Percentiles rank a stretch among this genome's conserved stretches.
These are phyloP conservation scores for Trichophyton simii DNA, from an alignment of 2,329 filamentous ascomycete genomes.

Conservation along the genomic window DNA sequence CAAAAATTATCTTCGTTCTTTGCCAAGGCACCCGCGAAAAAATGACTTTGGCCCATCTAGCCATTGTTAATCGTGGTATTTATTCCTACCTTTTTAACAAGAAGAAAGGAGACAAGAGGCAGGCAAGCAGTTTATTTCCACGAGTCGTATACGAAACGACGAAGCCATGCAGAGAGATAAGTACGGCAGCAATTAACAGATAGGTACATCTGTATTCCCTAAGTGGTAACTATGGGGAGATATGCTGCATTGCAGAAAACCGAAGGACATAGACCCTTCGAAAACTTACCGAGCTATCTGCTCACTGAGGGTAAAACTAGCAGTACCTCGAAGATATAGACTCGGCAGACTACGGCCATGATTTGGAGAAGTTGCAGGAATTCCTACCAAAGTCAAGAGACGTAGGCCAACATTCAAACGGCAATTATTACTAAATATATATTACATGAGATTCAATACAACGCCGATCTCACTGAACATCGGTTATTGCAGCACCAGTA, in stretches of 20 bases:
- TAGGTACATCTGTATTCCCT: too few relatives aligned
- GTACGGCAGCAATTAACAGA: too few relatives aligned
- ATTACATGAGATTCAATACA: not conserved
- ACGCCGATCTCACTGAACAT: conserved; percentile 11
- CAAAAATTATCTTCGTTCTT: conserved; percentile 96
- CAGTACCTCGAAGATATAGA: too few relatives aligned
- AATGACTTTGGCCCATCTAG: not conserved
- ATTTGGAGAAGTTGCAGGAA: not conserved
- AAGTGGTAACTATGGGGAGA: too few relatives aligned
- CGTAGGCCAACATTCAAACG: not conserved
- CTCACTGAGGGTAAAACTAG: not conserved
- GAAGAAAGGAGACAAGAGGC: not conserved
- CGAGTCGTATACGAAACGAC: too few relatives aligned
- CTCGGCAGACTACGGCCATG: not conserved
- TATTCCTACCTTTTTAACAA: not conserved
- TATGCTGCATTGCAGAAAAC: too few relatives aligned
- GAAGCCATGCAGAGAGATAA: too few relatives aligned
- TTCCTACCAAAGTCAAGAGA: not conserved
- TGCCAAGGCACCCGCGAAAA: conserved; percentile 40
- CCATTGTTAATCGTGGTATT: too few relatives aligned
- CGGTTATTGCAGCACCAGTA: conserved; percentile 27
- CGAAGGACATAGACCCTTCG: too few relatives aligned
- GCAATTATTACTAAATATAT: not conserved
- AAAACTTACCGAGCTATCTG: too few relatives aligned
- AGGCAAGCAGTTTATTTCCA: not conserved